Percentiles rank a stretch among this genome's conserved stretches.
Conservation (phyloP, 306 rosid species). For the Acacia melanoxylon region DNA sequence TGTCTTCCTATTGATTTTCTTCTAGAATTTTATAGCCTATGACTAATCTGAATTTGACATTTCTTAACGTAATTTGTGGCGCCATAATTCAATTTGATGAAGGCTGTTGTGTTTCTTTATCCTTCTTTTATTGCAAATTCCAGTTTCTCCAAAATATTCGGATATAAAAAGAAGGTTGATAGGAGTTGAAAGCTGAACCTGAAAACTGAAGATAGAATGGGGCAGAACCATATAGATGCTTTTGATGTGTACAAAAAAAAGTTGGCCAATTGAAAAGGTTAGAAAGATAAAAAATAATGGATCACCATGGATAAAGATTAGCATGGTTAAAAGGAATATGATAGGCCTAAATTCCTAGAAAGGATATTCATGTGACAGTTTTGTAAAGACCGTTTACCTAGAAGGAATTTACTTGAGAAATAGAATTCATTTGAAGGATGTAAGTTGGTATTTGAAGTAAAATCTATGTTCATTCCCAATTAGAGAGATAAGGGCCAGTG, state of each 20-base stretch:
- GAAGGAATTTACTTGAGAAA: slow-evolving; percentile 13
- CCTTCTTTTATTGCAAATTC: not conserved
- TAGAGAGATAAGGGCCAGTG: not conserved
- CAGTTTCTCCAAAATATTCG: not conserved
- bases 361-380: slow-evolving; percentile 1
- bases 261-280: not conserved
- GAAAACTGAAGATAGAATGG: not conserved
- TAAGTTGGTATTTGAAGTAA: not conserved
- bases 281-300: not conserved
- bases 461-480: slow-evolving; percentile 6
- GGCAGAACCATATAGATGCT: not conserved
- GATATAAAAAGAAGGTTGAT: not conserved
- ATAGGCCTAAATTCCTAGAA: slow-evolving; percentile 7
- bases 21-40: not conserved
- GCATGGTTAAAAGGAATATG: not conserved
- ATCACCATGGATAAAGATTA: not conserved
- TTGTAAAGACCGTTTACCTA: slow-evolving; percentile 7
- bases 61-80: not conserved
- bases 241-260: not conserved
- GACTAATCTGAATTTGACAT: not conserved
- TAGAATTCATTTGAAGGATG: slow-evolving; percentile 22
- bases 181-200: not conserved
- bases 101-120: not conserved
- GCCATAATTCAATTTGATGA: not conserved
- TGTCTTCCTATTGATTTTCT: not conserved